Base-by-base conservation (phyloP, 306 rosid genomes). In the Mimosa bimucronata region DNA sequence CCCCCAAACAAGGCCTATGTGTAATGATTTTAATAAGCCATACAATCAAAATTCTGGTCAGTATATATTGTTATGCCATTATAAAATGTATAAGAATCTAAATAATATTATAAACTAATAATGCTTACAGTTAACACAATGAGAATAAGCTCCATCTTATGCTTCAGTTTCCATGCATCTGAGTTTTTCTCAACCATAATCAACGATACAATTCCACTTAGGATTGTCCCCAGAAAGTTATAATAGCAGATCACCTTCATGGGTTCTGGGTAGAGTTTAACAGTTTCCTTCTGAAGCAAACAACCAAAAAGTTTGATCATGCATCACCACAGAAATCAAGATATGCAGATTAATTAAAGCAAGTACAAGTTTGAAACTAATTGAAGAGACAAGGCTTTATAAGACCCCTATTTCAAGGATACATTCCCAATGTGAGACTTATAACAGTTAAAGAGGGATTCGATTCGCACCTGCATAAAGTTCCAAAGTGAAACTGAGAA, bases 401-500 rank as follows among this genome's bases (percentile, higher is more conserved):
- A 34, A 34, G 38, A 6, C 2, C 38, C 5, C 38, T 34, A 0
- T 34, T 1, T n/a, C n/a, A n/a, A 34, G 38, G 38, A 2, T 2
- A 34, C 38, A 34, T 2, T 34, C 37, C 37, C 5, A 34, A 34
- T 34, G 37, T 34, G 37, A 34, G 37, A 34, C 37, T 34, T 34
- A 34, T 34, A 34, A 2, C 5, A 5, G 5, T 2, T 34, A 7
- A 23, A 57, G 2, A 57, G 5, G 30, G 0, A 34, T 42, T 42
- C 12, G 5, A 34, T 76, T 79, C 81, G 86, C 83, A 84, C 86
- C 87, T 87, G 97, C 28, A 94, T 71, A 14, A 83, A 81, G 82
- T 82, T 92, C 89, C 88, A 88, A 69, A 92, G 25, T 30, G 94
- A 78, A 65, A 86, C 77, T 16, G 92, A 90, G 69, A 94, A 76